Base-by-base conservation (phyloP, 345 rosid genomes). In the Aquilaria yunnanensis region DNA sequence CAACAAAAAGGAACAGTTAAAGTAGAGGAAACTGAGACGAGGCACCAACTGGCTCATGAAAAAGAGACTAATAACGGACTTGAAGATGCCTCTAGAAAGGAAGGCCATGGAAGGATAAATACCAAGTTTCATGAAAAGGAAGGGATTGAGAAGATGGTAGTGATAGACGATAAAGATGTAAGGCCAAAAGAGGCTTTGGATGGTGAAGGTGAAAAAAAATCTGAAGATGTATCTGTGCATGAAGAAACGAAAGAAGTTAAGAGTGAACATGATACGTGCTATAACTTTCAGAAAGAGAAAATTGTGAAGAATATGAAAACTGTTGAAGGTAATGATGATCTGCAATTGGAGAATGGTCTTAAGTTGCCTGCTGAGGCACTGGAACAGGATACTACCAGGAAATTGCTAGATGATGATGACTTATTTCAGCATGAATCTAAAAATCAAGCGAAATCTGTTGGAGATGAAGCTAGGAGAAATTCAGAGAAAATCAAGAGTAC, bases 21-120 rank as follows among this genome's bases (percentile, higher is more conserved):
- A 62, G 68, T 54, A 57, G 83, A 76, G 43, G 86, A 72, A 72
- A 71, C 41, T 50, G 76, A 72, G 68, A 78, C 62, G 67, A 76
- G 74, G 70, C 60, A 67, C 51, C 65, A 72, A 63, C 79, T 67
- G 63, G 75, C 60, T 63, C 16, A 7, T 41, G 70, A 69, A 43
- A 53, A 12, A n/a, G 77, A 67, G 34, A 70, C 37, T 59, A 66
- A 67, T 51, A 50, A 51, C 45, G 45, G 14, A 43, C 54, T 33
- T 6, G 61, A 49, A 12, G 62, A 54, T n/a, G 59, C 61, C 14
- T 10, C 9, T 65, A 62, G 70, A 66, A 72, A 54, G 46, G 78
- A 67, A 59, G 79, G 67, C 55, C 34, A 12, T 47, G 41, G 16
- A 60, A 66, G 57, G 66, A 65, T 59, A 54, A 69, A 56, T 30